Evolutionary conservation across 2,329 filamentous ascomycete genomes (phyloP), one percentile per base, ranked within the genome.

Genomic region (Phaeosphaeriaceae sp.): DNA sequence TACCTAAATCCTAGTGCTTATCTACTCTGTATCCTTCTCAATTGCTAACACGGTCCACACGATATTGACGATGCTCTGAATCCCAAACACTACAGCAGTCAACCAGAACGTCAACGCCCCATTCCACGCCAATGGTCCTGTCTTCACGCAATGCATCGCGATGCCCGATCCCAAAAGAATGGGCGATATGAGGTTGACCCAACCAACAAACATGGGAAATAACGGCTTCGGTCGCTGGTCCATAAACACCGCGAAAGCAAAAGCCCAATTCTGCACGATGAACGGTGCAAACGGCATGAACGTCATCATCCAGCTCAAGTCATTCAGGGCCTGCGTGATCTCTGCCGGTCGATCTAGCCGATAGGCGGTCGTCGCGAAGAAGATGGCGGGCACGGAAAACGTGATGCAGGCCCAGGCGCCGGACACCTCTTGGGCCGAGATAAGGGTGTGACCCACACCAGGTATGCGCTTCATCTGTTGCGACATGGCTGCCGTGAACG

Each of bases 391-490:
- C 3, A 68, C 48, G 13, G 52, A 54, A 22, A 63, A 68, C 10
- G 60, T 63, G 42, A 65, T 57, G 48, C 53, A 45, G 21, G 53
- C 62, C 46, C 50, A 56, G 7, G 67, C 61, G 11, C 61, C 61
- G 48, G 60, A 63, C 4, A 58, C 63, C 20, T 58, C 44, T 50
- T 70, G 67, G 31, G 56, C 36, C 7, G 56, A 31, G 40, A 51
- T 58, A 25, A 67, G 33, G 25, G 33, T 46, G 41, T 63, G 58
- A 27, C 45, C 50, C 2, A 68, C 36, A 31, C 54, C 52, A 20
- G 67, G 65, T 19, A 70, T 65, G 36, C 62, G 61, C 42, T 59
- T 54, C 56, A 70, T 70, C 48, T 70, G 67, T 11, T 53, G 36
- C 22, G 65, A 70, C 44, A 68, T 65, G n/a, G 51, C 47, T 1